A percentile compares a stretch with the other conserved stretches of the same genome.
Evolutionary conservation across 495 filamentous ascomycete species (phyloP).

Genomic region (Platismatia glauca): DNA sequence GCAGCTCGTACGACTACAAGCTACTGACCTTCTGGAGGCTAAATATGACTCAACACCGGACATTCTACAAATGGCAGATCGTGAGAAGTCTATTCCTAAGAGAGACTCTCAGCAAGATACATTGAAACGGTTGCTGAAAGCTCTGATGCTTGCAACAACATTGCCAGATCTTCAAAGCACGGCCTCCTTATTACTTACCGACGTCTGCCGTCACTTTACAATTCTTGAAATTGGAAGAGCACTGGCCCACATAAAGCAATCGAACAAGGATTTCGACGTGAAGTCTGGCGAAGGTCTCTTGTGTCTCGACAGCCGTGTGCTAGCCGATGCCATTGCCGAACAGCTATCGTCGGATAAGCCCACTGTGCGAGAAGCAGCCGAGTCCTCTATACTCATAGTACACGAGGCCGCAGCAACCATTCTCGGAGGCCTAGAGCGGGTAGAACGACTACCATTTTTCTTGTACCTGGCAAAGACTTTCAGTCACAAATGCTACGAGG

Average conservation of each 20-base stretch:
- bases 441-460: conserved; percentile 72
- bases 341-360: conserved; percentile 73
- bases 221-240: conserved; percentile 82
- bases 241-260: conserved; percentile 65
- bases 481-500: conserved; percentile 88
- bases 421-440: conserved; percentile 63
- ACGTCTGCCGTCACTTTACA: conserved; percentile 81
- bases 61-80: conserved; percentile 56
- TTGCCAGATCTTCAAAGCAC: conserved; percentile 67
- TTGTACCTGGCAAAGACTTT: conserved; percentile 68
- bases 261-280: conserved; percentile 67
- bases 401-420: conserved; percentile 71
- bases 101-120: conserved; percentile 71
- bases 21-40: conserved; percentile 66
- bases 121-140: conserved; percentile 78
- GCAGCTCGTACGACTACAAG: conserved; percentile 74
- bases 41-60: conserved; percentile 56
- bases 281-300: conserved; percentile 77
- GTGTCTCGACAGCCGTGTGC: conserved; percentile 70
- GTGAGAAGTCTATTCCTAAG: conserved; percentile 74
- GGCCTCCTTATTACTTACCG: conserved; percentile 62
- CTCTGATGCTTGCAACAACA: conserved; percentile 76
- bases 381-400: conserved; percentile 64
- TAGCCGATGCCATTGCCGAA: conserved; percentile 83
- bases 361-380: conserved; percentile 74